These are phyloP conservation scores for Acanthamoeba quina DNA, from an alignment of 208 protist genomes.

Conservation along the genomic window DNA sequence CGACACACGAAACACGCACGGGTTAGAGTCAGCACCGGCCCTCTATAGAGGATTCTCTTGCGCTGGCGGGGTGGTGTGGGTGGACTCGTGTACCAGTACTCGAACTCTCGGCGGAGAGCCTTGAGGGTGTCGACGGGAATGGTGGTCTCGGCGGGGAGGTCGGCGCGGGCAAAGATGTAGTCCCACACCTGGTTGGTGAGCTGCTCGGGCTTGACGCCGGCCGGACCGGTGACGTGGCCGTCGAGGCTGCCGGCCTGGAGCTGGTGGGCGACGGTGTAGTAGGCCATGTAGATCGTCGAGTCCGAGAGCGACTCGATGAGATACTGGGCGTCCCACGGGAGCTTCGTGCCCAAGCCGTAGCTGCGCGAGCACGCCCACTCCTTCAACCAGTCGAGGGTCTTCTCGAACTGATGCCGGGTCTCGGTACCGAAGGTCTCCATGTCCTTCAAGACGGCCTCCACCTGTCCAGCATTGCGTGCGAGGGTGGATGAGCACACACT, in stretches of 20 bases:
- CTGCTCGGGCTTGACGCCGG: conserved; percentile 95
- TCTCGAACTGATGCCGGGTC: conserved; percentile 94
- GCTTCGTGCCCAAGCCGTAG: conserved; percentile 98
- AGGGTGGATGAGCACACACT: too few species aligned
- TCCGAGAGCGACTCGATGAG: conserved; percentile 99
- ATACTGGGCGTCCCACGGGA: conserved; percentile 97
- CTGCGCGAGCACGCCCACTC: conserved; percentile 99
- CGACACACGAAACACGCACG: too few species aligned
- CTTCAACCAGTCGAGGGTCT: conserved; percentile 97
- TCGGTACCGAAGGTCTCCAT: conserved; percentile 96
- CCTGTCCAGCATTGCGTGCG: neutral
- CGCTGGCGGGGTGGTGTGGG: too few species aligned
- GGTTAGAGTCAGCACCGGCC: too few species aligned
- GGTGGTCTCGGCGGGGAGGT: conserved; percentile 83
- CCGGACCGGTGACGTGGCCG: conserved; percentile 87
- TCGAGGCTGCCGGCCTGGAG: conserved; percentile 93
- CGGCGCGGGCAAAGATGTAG: conserved; percentile 94
- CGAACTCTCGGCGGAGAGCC: conserved; percentile 96
- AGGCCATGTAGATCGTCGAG: conserved; percentile 99
- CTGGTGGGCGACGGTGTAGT: conserved; percentile 99
- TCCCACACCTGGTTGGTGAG: conserved; percentile 96
- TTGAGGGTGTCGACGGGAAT: conserved; percentile 89
- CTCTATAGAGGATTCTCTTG: too few species aligned
- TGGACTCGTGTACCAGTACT: conserved; percentile 90
- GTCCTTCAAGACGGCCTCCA: neutral